A percentile compares a stretch with the other conserved stretches of the same genome.
Conservation (phyloP, 768 basidiomycete species). For the Rhizopogon vesiculosus region DNA sequence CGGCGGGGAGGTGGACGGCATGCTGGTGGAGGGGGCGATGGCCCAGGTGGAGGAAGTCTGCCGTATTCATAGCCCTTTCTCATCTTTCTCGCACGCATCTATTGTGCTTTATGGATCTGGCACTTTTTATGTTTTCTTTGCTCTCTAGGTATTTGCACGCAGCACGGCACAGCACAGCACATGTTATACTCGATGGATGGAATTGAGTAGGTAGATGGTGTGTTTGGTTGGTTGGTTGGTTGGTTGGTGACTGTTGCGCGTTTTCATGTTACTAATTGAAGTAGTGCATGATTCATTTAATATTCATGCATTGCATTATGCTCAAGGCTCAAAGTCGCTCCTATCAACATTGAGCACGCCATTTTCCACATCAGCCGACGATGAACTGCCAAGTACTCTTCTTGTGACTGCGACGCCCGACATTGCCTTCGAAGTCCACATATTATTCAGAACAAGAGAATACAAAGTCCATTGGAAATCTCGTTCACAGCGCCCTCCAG, state of each 20-base stretch:
- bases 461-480: too few species aligned
- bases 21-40: slow-evolving; percentile 7
- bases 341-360: too few species aligned
- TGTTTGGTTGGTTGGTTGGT: background rate
- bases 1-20: slow-evolving; percentile 16
- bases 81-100: background rate
- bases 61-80: slow-evolving; percentile 21
- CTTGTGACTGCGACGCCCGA: too few species aligned
- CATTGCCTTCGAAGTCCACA: too few species aligned
- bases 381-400: too few species aligned
- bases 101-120: slow-evolving; percentile 1
- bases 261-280: too few species aligned
- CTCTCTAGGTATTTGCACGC: background rate
- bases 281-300: too few species aligned
- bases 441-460: too few species aligned
- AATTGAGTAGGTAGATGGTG: background rate
- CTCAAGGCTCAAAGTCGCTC: too few species aligned
- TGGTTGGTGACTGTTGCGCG: background rate
- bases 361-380: too few species aligned
- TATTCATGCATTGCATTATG: too few species aligned
- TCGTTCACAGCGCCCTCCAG: too few species aligned
- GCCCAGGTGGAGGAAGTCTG: slow-evolving; percentile 16
- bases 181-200: background rate
- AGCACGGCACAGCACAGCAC: background rate
- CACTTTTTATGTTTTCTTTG: background rate